These are phyloP conservation scores for Fusarium coicis DNA, from an alignment of 2,329 filamentous ascomycete genomes.

Conservation along the genomic window DNA sequence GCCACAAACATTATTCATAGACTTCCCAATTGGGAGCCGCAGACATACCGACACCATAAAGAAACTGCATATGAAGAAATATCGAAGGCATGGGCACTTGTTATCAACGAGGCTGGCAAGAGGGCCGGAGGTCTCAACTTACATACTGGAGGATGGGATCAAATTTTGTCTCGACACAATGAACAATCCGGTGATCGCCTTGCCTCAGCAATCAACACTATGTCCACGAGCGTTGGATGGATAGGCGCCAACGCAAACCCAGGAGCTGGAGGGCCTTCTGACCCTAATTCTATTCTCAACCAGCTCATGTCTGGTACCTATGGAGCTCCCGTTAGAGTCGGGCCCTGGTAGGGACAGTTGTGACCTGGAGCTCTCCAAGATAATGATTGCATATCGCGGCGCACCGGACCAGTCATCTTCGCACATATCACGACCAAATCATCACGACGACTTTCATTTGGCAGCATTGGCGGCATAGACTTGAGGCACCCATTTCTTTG, in stretches of 20 bases:
- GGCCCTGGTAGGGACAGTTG: conserved; percentile 63
- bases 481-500: conserved; percentile 43
- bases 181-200: conserved; percentile 85
- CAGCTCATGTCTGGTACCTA: conserved; percentile 71
- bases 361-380: conserved; percentile 11
- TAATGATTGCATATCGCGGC: conserved; percentile 43
- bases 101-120: conserved; percentile 91
- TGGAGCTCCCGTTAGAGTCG: conserved; percentile 69
- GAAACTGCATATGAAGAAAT: conserved; percentile 97
- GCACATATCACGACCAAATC: conserved; percentile 49
- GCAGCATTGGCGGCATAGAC: conserved; percentile 53
- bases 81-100: conserved; percentile 89
- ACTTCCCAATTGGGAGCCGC: conserved; percentile 90
- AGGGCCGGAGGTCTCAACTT: conserved; percentile 89
- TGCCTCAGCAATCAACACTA: conserved; percentile 80
- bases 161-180: conserved; percentile 87
- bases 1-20: conserved; percentile 91
- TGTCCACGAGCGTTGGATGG: conserved; percentile 82
- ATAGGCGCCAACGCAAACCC: conserved; percentile 62
- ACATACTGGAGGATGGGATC: conserved; percentile 92
- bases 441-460: conserved; percentile 48
- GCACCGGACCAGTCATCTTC: conserved; percentile 38
- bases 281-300: conserved; percentile 68
- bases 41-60: conserved; percentile 90
- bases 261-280: conserved; percentile 44